Evolutionary conservation across 352 stramenopile species (phyloP), one percentile per base, ranked within the genome.

Genomic region (Globisporangium recalcitrans): DNA sequence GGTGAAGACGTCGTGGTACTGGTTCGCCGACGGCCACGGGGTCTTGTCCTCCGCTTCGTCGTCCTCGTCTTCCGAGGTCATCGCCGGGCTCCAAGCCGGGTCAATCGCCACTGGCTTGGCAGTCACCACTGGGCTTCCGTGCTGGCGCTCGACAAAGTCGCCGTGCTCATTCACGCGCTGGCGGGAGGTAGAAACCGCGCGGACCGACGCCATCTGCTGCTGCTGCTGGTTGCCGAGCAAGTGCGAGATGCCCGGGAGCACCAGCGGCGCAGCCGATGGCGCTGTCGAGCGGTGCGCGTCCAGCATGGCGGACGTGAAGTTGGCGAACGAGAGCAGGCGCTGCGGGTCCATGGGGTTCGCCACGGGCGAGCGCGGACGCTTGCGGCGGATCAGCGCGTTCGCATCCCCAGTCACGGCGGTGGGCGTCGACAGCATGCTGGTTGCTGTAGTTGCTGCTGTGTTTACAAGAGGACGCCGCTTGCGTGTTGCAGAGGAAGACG

Each of bases 1-100:
- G 40, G 60, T 67, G 47, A 91, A 76, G 34, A 91, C 73, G 40
- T 78, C 68, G 55, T 75, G 65, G 71, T 91, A 89, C 60, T 89
- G 74, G 53, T 67, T 80, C 4, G 82, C 82, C 42, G 82, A 88
- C 21, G 80, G 82, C 82, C 80, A 89, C n/a, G 80, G 82, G 7
- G 80, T 87, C 73, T 90, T 90, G 70, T 90, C 80, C 36, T 89
- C 78, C 16, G 70, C 48, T 29, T 82, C 74, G 11, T 67, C 60
- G 44, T 80, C 73, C 9, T 79, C 64, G 26, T 78, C 64, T 34
- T 61, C 48, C 21, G 54, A 26, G 34, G 65, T 19, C 55, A 72
- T 62, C 52, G 62, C 1, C 16, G 26, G 7, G 29, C 19, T 19
- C n/a, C n/a, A n/a, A n/a, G n/a, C n/a, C n/a, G 44, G 26, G 21